Percentiles rank a stretch among this genome's conserved stretches.
These are phyloP conservation scores for Eustoma russellianum DNA, from an alignment of 257 asterid genomes.

Conservation along the genomic window DNA sequence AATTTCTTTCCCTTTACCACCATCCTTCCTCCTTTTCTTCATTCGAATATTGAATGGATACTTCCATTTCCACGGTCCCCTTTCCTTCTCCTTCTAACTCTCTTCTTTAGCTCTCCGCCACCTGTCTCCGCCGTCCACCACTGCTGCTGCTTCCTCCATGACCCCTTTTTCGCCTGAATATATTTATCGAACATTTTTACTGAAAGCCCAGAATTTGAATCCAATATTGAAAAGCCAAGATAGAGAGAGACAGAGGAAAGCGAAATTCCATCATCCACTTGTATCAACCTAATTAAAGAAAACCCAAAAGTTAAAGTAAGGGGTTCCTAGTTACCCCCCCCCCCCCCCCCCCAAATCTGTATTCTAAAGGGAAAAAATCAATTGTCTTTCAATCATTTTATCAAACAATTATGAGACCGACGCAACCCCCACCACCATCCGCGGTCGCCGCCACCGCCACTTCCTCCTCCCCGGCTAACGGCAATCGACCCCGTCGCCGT, in stretches of 20 bases:
- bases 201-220: not conserved
- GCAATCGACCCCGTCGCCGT: slow-evolving; percentile 30
- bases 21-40: slow-evolving; percentile 1
- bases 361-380: not conserved
- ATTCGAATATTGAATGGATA: not conserved
- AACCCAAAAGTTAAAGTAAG: too few species aligned
- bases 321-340: not conserved
- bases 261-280: too few species aligned
- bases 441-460: slow-evolving; percentile 14
- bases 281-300: too few species aligned
- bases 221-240: not conserved
- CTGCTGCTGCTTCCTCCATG: not conserved
- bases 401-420: slow-evolving; percentile 44
- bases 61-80: not conserved
- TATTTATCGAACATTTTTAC: not conserved
- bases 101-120: not conserved
- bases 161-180: not conserved
- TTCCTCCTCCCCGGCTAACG: slow-evolving; percentile 13
- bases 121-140: not conserved
- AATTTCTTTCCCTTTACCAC: slow-evolving; percentile 19
- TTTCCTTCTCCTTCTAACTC: not conserved
- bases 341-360: too few species aligned
- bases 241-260: not conserved
- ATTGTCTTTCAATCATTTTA: not conserved
- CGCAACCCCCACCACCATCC: slow-evolving; percentile 35